Percentiles rank a stretch among this genome's conserved stretches.
Evolutionary conservation across 2,329 filamentous ascomycete species (phyloP).

Genomic region (Venturia aucupariae): DNA sequence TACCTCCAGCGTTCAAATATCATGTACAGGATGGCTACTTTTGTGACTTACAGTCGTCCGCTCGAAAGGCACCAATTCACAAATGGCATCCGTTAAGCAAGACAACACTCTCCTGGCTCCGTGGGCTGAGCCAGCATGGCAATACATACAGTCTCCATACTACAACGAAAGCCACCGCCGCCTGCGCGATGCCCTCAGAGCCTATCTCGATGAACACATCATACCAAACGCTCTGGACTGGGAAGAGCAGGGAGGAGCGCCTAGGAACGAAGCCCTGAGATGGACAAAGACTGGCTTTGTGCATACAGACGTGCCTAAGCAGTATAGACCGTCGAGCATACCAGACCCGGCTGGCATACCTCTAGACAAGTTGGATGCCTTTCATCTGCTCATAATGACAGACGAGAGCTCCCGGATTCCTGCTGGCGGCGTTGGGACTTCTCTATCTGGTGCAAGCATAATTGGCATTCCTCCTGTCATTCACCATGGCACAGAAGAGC

Average conservation of each 20-base stretch:
- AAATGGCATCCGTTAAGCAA: conserved; percentile 13
- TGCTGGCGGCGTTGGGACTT: conserved; percentile 46
- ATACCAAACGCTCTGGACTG: conserved; percentile 52
- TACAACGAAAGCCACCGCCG: conserved; percentile 53
- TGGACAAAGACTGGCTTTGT: conserved; percentile 34
- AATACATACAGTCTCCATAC: conserved; percentile 47
- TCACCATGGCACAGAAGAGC: conserved; percentile 51
- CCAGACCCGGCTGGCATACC: conserved; percentile 30
- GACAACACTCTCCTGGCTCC: conserved; percentile 22
- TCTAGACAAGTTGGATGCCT: conserved; percentile 28
- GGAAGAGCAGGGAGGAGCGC: conserved; percentile 45
- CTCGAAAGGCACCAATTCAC: neutral
- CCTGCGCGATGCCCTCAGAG: conserved; percentile 48
- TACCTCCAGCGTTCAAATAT: neutral
- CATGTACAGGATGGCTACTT: neutral
- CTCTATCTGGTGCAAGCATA: conserved; percentile 48
- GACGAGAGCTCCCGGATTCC: conserved; percentile 49
- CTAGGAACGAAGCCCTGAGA: conserved; percentile 33
- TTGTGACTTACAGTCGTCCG: neutral
- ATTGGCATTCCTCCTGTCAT: conserved; percentile 58
- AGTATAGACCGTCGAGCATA: conserved; percentile 33
- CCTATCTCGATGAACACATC: conserved; percentile 51
- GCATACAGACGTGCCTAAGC: conserved; percentile 35
- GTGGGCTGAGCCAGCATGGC: conserved; percentile 38
- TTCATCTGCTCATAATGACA: conserved; percentile 40